Evolutionary conservation across 129 eudicot genomes (phyloP), one percentile per base, ranked within the genome.

Genomic region (Helianthus tuberosus): DNA sequence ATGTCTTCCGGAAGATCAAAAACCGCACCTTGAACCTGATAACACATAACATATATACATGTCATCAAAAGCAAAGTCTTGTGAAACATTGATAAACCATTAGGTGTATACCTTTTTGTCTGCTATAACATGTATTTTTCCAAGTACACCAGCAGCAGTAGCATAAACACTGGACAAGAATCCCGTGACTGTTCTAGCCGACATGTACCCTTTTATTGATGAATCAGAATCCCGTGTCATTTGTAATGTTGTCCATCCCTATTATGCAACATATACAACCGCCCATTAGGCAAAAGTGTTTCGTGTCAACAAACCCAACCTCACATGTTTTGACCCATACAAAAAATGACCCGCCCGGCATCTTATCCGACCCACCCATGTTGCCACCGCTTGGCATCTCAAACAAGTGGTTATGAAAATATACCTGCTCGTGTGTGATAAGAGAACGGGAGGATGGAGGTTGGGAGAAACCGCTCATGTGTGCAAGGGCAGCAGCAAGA

Each of bases 361-460:
- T 14, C 5, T 17, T 2, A 17, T 15, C 15, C 46, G 15, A 29
- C 46, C 66, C 20, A 9, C 20, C 11, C 2, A 7, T 54, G 17
- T 16, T 54, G 61, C 61, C 25, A 2, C 20, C 57, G 1, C 57
- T 51, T 14, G 57, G 20, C 8, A n/a, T 51, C 57, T 54, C 11
- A 54, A 25, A 8, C 16, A 60, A 60, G 17, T 61, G 32, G 3
- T 11, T 68, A 48, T 48, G 41, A 11, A 46, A 20, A 66, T 15
- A 57, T 74, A 93, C 98, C 96, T 93, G 92, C 72, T 90, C 91
- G 64, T 93, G 96, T 39, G 96, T 86, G 74, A 90, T 88, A 62
- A 93, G 91, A 79, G 98, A 93, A 50, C 96, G 90, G 41, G 96
- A 86, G n/a, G 98, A 93, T 51, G 98, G 98, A 53, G 96, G 98